These are phyloP conservation scores for Acacia acuminata DNA, from an alignment of 306 rosid species.

Conservation along the genomic window DNA sequence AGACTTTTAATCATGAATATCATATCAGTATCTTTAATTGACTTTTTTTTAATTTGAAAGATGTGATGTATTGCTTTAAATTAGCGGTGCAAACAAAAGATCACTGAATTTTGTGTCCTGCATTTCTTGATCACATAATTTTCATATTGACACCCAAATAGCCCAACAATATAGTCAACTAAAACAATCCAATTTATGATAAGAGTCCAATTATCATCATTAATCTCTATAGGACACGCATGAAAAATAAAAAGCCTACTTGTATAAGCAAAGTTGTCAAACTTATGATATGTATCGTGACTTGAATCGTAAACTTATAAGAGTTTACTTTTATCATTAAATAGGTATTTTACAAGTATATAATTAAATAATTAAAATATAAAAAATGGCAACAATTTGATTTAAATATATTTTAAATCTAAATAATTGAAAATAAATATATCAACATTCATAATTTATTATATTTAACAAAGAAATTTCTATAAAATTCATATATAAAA, in stretches of 20 bases:
- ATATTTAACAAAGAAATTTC: too few species aligned
- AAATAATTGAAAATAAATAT: too few species aligned
- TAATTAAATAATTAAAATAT: too few species aligned
- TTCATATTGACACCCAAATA: conserved; percentile 18
- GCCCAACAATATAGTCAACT: conserved; percentile 20
- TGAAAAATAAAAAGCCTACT: too few species aligned
- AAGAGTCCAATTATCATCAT: conserved; percentile 33
- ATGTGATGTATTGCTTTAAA: neutral
- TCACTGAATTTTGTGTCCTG: conserved; percentile 4
- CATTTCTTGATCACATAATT: neutral
- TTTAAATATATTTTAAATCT: too few species aligned
- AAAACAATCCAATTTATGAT: neutral
- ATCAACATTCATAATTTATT: too few species aligned
- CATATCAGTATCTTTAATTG: neutral
- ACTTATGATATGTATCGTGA: too few species aligned
- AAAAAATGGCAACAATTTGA: too few species aligned
- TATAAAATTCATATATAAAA: too few species aligned
- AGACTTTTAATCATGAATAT: neutral
- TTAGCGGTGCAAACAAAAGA: neutral
- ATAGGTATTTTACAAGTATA: too few species aligned
- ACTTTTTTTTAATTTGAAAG: neutral
- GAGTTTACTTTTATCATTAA: too few species aligned
- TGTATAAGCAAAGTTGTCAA: neutral
- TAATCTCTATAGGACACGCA: neutral
- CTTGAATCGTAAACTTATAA: too few species aligned